Conservation (phyloP, 2,329 filamentous ascomycete species). For the Botryotinia convoluta region DNA sequence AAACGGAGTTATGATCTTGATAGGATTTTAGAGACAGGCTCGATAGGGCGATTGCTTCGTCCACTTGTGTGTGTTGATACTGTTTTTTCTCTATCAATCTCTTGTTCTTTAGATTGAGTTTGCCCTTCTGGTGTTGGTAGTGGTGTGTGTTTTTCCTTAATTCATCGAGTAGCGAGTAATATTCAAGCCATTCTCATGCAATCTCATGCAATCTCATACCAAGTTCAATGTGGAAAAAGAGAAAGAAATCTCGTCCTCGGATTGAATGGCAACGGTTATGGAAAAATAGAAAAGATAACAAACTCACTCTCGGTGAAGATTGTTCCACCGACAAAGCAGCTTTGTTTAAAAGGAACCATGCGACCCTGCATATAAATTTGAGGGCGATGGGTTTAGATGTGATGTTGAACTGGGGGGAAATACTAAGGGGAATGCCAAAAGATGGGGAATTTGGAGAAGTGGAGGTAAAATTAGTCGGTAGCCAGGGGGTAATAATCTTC, state of each 20-base stretch:
- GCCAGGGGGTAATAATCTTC: conserved; percentile 19
- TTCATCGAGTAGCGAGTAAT: neutral
- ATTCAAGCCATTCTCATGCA: neutral
- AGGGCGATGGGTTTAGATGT: conserved; percentile 5
- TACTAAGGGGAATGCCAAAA: conserved; percentile 12
- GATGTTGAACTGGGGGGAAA: conserved; percentile 4
- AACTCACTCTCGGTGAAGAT: conserved; percentile 18
- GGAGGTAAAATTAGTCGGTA: conserved; percentile 15
- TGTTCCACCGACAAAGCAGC: conserved; percentile 21
- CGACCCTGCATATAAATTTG: conserved; percentile 16
- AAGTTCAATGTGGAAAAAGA: neutral
- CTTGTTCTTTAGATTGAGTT: neutral
- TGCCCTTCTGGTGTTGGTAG: neutral
- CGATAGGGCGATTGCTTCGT: neutral
- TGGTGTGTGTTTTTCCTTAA: neutral
- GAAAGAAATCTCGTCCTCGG: neutral
- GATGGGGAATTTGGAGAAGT: conserved; percentile 22
- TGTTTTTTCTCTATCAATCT: neutral
- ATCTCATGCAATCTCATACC: neutral
- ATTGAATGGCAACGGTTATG: neutral
- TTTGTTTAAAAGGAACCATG: neutral
- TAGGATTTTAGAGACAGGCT: neutral
- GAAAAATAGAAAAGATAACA: conserved; percentile 17
- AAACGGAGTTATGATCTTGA: neutral
- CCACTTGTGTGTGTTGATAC: neutral